Evolutionary conservation across 208 protist species (phyloP), one percentile per base, ranked within the genome.

Genomic region (Trypanosoma vivax): DNA sequence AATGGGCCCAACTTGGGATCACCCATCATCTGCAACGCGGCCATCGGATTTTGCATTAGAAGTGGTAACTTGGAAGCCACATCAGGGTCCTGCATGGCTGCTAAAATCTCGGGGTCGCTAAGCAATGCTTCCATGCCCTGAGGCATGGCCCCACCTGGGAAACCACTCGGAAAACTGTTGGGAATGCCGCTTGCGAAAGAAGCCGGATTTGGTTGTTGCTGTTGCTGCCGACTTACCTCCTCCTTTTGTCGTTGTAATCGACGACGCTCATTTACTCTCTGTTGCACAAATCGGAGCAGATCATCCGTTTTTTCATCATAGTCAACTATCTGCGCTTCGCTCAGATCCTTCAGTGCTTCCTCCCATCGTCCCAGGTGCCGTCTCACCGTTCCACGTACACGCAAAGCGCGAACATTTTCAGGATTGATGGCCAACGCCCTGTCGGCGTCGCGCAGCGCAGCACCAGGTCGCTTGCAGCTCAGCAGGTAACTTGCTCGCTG

Each of bases 1-100:
- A 91, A 41, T 13, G 76, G 78, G 16, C 76, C 79, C 14, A 86
- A 59, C 58, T 91, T 88, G 4, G 83, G 83, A 53, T 91, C 79
- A 50, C 76, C 65, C 60, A 83, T 73, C 61, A 85, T 66, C 35
- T 66, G 35, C 76, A 88, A 65, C 1, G 70, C 74, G n/a, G 61
- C 53, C 71, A 76, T 76, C 1, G 83, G 83, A 53, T 91, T 91
- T 40, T 67, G 59, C 72, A 81, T 81, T 39, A 79, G 50, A 46
- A 71, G 45, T 31, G 61, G 5, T 27, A 86, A 47, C 58, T 89
- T 85, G 14, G 74, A 34, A 5, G 62, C 71, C 41, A 90, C 73
- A 48, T 91, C 79, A 1, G 83, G 83, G 52, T 91, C 79, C 62
- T 80, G 68, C 75, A 91, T 71, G 35, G 77, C 77, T 13, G 60